Base-by-base conservation (phyloP, 805 yeast genomes). In the Candida berthetii region DNA sequence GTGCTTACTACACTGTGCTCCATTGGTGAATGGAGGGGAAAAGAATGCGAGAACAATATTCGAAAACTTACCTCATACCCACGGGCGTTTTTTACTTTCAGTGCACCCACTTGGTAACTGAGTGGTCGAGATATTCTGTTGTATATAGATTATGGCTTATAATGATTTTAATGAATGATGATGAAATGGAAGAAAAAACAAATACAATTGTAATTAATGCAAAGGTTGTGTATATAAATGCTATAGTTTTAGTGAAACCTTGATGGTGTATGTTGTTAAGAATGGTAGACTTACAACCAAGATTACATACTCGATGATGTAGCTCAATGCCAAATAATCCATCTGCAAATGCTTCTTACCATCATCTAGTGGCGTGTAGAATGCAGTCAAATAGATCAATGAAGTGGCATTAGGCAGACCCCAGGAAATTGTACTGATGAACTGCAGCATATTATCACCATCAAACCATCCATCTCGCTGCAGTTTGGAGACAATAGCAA, bases 331-430 rank as follows among this genome's bases (percentile, higher is more conserved):
- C 24, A 56, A 38, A 29, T 48, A 49, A 19, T 54, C 47, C 57
- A 54, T 51, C 31, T 50, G 54, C 15, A 42, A 40, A 19, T 37
- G 44, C 25, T 43, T 42, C 37, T 44, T 49, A 16, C 32, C 28
- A 40, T 45, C 46, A 20, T 48, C 56, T 32, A 53, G 35, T 5
- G 93, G 95, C 1, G 90, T 80, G 60, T 82, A 86, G 55, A 87
- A 80, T 3, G 96, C 93, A 1, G 97, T 89, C 43, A 91, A 69
- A 59, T 90, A 93, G 35, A 91, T 82, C 52, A 89, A 72, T 0
- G 93, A 76, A 0, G 98, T 93, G 39, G 96, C 96, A 38, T 88
- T 82, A 0, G 99, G 98, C 25, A 89, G 66, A 0, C 89, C 89
- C 64, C 85, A 85, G 34, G 79, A 78, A 32, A 90, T 69, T 8